These are phyloP conservation scores for Penicillium sp. DNA, from an alignment of 2,329 filamentous ascomycete genomes.

Conservation along the genomic window DNA sequence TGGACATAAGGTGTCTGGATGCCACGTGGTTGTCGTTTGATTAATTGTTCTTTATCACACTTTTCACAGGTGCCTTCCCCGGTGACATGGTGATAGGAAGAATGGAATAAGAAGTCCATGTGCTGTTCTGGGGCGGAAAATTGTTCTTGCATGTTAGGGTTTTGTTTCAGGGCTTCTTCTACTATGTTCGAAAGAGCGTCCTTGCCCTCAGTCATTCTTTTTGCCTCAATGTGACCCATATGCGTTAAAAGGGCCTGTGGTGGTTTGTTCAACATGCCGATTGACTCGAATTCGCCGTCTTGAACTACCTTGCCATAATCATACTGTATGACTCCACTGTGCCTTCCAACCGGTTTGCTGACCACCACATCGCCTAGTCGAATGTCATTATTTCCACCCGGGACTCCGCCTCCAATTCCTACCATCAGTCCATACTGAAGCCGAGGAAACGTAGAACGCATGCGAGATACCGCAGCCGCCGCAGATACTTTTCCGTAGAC, in stretches of 20 bases:
- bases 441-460: constrained; percentile 13
- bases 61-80: neutral
- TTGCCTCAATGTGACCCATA: neutral
- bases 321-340: constrained; percentile 3
- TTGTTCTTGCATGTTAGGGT: neutral
- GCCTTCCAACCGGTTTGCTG: constrained; percentile 10
- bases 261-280: constrained; percentile 1
- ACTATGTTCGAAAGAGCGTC: neutral
- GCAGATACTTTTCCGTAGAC: neutral
- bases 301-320: constrained; percentile 2
- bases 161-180: constrained; percentile 7
- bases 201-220: neutral
- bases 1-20: neutral
- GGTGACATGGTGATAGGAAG: neutral
- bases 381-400: constrained; percentile 4
- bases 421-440: constrained; percentile 10
- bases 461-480: constrained; percentile 1
- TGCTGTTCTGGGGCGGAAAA: neutral
- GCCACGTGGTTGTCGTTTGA: neutral
- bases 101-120: neutral
- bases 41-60: neutral
- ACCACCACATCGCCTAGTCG: constrained; percentile 20
- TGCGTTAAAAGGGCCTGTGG: neutral
- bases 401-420: constrained; percentile 2
- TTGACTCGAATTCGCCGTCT: constrained; percentile 1